Evolutionary conservation across 1,139 yeast genomes (phyloP).

Genomic region (Suhomyces maxii): DNA sequence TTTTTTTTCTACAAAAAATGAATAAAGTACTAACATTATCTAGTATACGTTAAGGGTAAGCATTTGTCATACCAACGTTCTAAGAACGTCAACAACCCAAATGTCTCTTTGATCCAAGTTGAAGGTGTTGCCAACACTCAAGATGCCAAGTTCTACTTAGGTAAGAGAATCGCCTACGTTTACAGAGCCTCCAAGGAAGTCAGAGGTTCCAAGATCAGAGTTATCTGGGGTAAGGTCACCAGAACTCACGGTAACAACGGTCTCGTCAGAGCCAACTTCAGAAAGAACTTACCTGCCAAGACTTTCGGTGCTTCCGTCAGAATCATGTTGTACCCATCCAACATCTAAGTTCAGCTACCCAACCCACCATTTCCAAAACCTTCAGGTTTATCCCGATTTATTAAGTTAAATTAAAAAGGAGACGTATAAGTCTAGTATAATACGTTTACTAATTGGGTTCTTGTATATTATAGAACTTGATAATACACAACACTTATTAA

Average conservation of each 20-base stretch:
- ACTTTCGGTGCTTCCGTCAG: slow-evolving; percentile 99
- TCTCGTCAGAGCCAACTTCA: slow-evolving; percentile 98
- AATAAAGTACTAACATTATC: slow-evolving; percentile 41
- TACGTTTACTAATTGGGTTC: slow-evolving; percentile 12
- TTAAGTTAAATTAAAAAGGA: slow-evolving; percentile 9
- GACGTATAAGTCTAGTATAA: slow-evolving; percentile 11
- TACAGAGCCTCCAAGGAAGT: slow-evolving; percentile 98
- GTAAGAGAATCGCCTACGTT: slow-evolving; percentile 99
- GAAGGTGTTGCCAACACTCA: slow-evolving; percentile 91
- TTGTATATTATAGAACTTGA: slow-evolving; percentile 13
- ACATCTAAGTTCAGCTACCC: slow-evolving; percentile 65
- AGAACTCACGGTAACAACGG: slow-evolving; percentile 99
- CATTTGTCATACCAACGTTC: slow-evolving; percentile 99
- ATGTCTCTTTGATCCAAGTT: slow-evolving; percentile 92
- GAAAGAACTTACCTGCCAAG: slow-evolving; percentile 98
- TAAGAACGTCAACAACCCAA: slow-evolving; percentile 97
- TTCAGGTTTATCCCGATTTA: slow-evolving; percentile 4
- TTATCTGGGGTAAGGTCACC: slow-evolving; percentile 98
- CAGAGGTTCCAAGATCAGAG: slow-evolving; percentile 99
- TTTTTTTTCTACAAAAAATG: no score
- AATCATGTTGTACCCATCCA: slow-evolving; percentile 99
- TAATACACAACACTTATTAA: slow-evolving; percentile 12
- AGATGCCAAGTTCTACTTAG: slow-evolving; percentile 98
- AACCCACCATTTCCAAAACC: slow-evolving; percentile 6
- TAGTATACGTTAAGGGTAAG: slow-evolving; percentile 99